Conservation (phyloP, 352 stramenopile species). For the Hyaloperonospora arabidopsidis region DNA sequence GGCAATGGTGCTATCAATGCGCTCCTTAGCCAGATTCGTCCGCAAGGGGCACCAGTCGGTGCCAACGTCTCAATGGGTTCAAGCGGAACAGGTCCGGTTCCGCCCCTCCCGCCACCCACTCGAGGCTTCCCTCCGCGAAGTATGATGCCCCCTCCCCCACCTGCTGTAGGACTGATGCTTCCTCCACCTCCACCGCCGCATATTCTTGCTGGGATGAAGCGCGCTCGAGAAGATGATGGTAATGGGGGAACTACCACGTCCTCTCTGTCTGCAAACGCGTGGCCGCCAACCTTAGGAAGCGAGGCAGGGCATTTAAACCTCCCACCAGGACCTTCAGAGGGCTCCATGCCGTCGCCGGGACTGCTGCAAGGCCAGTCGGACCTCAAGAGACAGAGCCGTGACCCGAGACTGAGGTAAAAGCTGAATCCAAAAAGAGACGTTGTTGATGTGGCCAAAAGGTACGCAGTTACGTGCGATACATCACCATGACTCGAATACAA, state of each 20-base stretch:
- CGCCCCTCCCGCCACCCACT: conserved; percentile 12
- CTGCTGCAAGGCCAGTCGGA: conserved; percentile 18
- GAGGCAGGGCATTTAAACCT: conserved; percentile 1
- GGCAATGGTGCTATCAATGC: conserved; percentile 43
- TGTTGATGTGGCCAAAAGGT: no score
- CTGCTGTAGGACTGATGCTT: conserved; percentile 18
- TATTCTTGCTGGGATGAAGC: conserved; percentile 43
- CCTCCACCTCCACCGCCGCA: conserved; percentile 41
- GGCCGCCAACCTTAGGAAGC: conserved; percentile 16
- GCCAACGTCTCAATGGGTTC: conserved; percentile 16
- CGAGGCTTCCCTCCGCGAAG: conserved; percentile 21
- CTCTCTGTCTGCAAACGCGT: conserved; percentile 17
- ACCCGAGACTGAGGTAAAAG: conserved; percentile 24
- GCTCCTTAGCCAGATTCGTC: conserved; percentile 33
- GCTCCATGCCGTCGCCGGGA: conserved; percentile 2
- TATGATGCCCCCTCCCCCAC: conserved; percentile 33
- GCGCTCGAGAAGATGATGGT: conserved; percentile 27
- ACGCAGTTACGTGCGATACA: no score
- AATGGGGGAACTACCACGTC: conserved; percentile 7
- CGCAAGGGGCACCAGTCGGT: conserved; percentile 11
- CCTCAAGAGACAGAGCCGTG: conserved; percentile 24
- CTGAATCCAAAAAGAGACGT: no score
- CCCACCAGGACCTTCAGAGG: conserved; percentile 9
- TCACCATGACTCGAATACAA: no score
- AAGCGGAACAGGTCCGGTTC: conserved; percentile 9